Evolutionary conservation across 139 green algal genomes (phyloP), one percentile per base, ranked within the genome.

Genomic region (Dunaliella primolecta): DNA sequence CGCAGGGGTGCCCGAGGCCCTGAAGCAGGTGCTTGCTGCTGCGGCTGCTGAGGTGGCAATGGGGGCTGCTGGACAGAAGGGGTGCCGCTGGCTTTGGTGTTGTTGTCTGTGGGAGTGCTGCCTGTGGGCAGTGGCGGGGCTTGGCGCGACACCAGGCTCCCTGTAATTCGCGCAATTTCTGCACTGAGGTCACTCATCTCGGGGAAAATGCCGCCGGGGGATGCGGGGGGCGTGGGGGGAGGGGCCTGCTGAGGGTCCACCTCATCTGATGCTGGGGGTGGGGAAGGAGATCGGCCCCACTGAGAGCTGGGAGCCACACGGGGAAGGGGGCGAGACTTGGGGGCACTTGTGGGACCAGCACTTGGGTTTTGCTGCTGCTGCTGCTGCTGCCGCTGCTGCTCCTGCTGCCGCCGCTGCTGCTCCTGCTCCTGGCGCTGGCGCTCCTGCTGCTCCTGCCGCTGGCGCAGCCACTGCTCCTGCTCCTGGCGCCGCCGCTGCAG

Each of bases 81-180:
- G 2, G 75, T 29, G 25, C 74, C 36, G 30, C 37, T 29, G 30
- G 82, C 71, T 64, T 34, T 20, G 25, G 24, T 32, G 80, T 27
- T 32, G 20, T 37, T 32, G 0, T 29, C 24, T 27, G 3, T 24
- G 74, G 27, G 32, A 27, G 25, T 86, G 74, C 33, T 72, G 1
- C 0, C 56, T 72, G 23, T 25, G 77, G 78, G n/a, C n/a, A n/a
- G n/a, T n/a, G n/a, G n/a, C n/a, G n/a, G n/a, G n/a, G 24, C 33
- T 56, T 57, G 84, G 32, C 78, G 23, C 76, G 79, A 56, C 29
- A 90, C 81, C 25, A 90, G n/a, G 0, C 84, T 77, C 81, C 87
- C 84, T 7, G 87, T 83, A n/a, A 88, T 86, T 32, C 84, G 81
- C 1, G 76, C 33, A 36, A 88, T 86, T 64, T 90, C 87, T 21